Conservation (phyloP, 805 yeast genomes). For the Candida wancherniae region DNA sequence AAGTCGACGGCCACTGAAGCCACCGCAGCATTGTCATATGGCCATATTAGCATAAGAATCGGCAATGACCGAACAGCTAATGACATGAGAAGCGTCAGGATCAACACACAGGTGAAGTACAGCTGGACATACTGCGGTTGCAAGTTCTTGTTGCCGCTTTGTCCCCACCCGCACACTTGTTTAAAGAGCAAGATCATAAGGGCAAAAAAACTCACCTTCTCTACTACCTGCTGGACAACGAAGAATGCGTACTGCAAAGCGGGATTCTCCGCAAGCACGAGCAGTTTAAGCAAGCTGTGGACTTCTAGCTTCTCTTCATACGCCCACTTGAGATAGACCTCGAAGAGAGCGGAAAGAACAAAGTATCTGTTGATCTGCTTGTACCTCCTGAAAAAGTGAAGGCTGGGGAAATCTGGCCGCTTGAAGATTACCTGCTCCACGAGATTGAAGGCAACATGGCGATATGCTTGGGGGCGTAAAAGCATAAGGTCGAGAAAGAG, state of each 20-base stretch:
- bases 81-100: constrained; percentile 69
- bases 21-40: constrained; percentile 71
- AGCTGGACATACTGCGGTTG: constrained; percentile 26
- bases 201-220: constrained; percentile 38
- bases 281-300: constrained; percentile 22
- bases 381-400: constrained; percentile 14
- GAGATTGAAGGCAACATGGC: constrained; percentile 80
- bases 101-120: constrained; percentile 41
- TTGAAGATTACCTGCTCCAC: constrained; percentile 27
- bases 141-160: constrained; percentile 15
- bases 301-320: constrained; percentile 61
- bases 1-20: constrained; percentile 56
- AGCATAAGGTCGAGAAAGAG: constrained; percentile 79
- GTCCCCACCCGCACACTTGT: constrained; percentile 20
- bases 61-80: constrained; percentile 83
- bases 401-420: constrained; percentile 2
- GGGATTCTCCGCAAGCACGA: constrained; percentile 31
- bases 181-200: constrained; percentile 26
- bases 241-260: constrained; percentile 54
- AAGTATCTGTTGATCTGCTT: constrained; percentile 40
- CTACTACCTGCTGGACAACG: constrained; percentile 47
- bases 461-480: constrained; percentile 80
- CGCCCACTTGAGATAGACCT: constrained; percentile 90
- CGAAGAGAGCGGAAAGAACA: constrained; percentile 67
- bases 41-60: constrained; percentile 93